Percentiles rank a stretch among this genome's conserved stretches.
Evolutionary conservation across 129 eudicot genomes (phyloP).

Genomic region (Deinandra increscens): DNA sequence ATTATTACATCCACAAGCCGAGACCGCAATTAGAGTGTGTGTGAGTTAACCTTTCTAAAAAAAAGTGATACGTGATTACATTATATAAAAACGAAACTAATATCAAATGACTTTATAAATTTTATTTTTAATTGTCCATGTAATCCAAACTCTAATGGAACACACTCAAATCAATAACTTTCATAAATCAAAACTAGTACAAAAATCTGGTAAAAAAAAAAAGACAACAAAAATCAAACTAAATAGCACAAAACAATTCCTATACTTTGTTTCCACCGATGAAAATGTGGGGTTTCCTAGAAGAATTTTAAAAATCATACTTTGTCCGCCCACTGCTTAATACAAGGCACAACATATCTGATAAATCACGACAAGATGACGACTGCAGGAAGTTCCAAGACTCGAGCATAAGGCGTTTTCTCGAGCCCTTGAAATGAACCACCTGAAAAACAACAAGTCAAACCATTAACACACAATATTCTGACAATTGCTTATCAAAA

Average conservation of each 20-base stretch:
- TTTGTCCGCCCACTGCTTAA: slow-evolving; percentile 76
- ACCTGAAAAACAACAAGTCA: slow-evolving; percentile 42
- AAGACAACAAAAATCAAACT: background rate
- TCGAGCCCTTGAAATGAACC: slow-evolving; percentile 85
- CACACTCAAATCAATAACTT: background rate
- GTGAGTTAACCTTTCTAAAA: no score
- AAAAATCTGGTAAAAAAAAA: background rate
- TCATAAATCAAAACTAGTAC: background rate
- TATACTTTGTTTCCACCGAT: background rate
- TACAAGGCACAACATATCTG: slow-evolving; percentile 83
- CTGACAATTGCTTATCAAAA: no score
- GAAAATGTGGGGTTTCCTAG: slow-evolving; percentile 6
- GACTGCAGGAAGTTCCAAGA: slow-evolving; percentile 79
- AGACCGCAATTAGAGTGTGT: no score
- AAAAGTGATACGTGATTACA: no score
- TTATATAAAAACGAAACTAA: no score
- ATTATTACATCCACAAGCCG: no score
- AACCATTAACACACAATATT: background rate
- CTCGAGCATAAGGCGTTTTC: slow-evolving; percentile 89
- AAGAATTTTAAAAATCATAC: slow-evolving; percentile 55
- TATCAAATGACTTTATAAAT: background rate
- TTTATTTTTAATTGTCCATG: no score
- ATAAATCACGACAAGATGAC: slow-evolving; percentile 41
- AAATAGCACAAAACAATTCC: slow-evolving; percentile 15
- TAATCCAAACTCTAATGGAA: no score